Evolutionary conservation across 2,329 filamentous ascomycete species (phyloP), one percentile per base, ranked within the genome.

Genomic region (Trichoderma aggressivum): DNA sequence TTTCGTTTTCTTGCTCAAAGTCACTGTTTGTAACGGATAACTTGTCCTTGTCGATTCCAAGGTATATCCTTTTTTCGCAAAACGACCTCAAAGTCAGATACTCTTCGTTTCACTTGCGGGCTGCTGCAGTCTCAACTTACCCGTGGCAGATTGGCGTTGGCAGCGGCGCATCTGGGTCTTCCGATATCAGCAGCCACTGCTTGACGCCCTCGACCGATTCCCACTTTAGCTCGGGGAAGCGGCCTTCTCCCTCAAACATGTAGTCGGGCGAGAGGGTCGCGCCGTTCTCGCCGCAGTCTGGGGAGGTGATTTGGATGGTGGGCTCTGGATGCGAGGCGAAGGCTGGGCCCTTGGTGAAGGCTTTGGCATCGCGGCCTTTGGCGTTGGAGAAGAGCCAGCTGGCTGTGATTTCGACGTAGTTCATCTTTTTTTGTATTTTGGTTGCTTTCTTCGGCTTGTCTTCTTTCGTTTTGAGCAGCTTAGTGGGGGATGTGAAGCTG

Each of bases 111-210:
- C 14, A 21, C 14, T 10, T n/a, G 21, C 7, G 2, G 5, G 3
- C 10, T 39, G 36, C 1, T 10, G 28, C 14, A 55, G 8, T 30
- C 28, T 2, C 55, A 21, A 74, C 80, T 77, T 64, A 82, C 82
- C 84, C 84, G 55, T 86, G 85, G 30, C 80, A 79, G n/a, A 84
- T 79, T 7, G 84, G 82, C 11, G 78, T 82, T 7, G 82, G 80
- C 34, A 85, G 63, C 21, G 84, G 83, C 18, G 81, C 82, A 74
- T 86, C 84, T 2, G 83, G 83, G 67, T 87, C 84, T 71, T 86
- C 84, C 50, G 76, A 78, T 16, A 86, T 75, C 18, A 87, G 75
- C 21, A 87, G 71, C 79, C 84, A 87, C 74, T 87, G 79, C 67
- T 79, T 79, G 12, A 84, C 79, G 24, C 76, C 76, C 5, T 76